Evolutionary conservation across 371 early-diverging fungal genomes (phyloP).

Genomic region (Apophysomyces trapeziformis): DNA sequence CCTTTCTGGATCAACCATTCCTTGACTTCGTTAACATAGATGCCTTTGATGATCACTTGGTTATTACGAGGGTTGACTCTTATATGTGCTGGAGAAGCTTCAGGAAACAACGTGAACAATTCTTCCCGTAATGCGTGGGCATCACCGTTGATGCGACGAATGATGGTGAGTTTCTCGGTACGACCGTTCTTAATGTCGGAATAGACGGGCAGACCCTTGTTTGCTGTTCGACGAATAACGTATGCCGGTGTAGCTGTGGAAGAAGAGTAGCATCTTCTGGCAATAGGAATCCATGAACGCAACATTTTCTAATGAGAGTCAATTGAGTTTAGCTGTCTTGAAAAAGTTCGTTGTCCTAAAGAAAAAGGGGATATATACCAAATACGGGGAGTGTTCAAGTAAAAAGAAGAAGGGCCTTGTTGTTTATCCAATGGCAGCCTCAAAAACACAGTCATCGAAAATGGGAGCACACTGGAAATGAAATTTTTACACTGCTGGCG

Average conservation of each 20-base stretch:
- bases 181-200: slow-evolving; percentile 72
- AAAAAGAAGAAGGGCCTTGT: too few relatives aligned
- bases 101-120: slow-evolving; percentile 38
- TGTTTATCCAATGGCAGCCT: too few relatives aligned
- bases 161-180: slow-evolving; percentile 66
- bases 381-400: too few relatives aligned
- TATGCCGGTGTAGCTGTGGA: slow-evolving; percentile 43
- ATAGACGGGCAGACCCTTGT: slow-evolving; percentile 74
- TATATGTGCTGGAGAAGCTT: slow-evolving; percentile 38
- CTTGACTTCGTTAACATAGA: slow-evolving; percentile 53
- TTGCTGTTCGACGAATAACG: slow-evolving; percentile 61
- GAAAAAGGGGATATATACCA: too few relatives aligned
- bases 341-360: too few relatives aligned
- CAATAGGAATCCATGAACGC: slow-evolving; percentile 18
- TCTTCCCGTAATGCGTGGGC: slow-evolving; percentile 54
- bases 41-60: slow-evolving; percentile 63
- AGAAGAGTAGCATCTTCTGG: slow-evolving; percentile 34
- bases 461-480: too few relatives aligned
- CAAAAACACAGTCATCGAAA: too few relatives aligned
- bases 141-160: slow-evolving; percentile 80
- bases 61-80: slow-evolving; percentile 43
- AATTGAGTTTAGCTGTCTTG: too few relatives aligned
- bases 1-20: slow-evolving; percentile 67
- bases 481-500: too few relatives aligned
- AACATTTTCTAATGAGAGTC: slow-evolving; percentile 16